These are phyloP conservation scores for Ogataea pilisensis DNA, from an alignment of 805 yeast species.

Conservation along the genomic window DNA sequence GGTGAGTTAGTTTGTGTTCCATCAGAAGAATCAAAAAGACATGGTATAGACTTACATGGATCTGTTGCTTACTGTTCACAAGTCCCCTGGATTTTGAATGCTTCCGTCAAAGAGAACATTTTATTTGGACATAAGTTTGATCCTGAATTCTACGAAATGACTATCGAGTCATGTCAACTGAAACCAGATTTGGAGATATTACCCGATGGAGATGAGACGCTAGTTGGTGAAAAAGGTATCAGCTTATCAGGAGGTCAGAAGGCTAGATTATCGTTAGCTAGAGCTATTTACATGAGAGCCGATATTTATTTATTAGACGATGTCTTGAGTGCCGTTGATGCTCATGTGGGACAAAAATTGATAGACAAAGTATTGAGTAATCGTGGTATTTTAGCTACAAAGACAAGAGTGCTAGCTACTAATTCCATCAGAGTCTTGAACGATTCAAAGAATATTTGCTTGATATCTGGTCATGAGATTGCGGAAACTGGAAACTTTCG, in stretches of 20 bases:
- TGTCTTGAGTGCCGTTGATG: conserved; percentile 94
- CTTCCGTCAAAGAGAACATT: conserved; percentile 85
- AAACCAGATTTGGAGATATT: conserved; percentile 70
- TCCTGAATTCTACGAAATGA: conserved; percentile 71
- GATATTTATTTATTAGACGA: conserved; percentile 90
- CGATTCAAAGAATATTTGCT: conserved; percentile 57
- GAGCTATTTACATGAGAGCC: conserved; percentile 94
- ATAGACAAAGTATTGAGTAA: conserved; percentile 51
- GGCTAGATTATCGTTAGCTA: conserved; percentile 89
- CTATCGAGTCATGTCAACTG: conserved; percentile 86
- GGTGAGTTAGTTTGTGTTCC: conserved; percentile 48
- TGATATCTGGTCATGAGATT: conserved; percentile 51
- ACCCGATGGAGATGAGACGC: conserved; percentile 86
- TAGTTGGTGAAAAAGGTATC: conserved; percentile 97
- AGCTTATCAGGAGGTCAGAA: conserved; percentile 97
- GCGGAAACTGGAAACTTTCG: conserved; percentile 53
- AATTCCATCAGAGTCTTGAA: conserved; percentile 52
- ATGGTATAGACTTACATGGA: conserved; percentile 33
- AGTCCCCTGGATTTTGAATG: conserved; percentile 96
- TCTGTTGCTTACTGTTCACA: conserved; percentile 60
- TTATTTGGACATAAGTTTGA: conserved; percentile 86
- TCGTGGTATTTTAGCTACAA: conserved; percentile 45
- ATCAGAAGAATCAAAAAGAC: conserved; percentile 22
- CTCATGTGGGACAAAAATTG: conserved; percentile 88
- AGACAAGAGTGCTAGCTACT: conserved; percentile 55